Conservation (phyloP, 1,284 basidiomycete genomes). For the Apiotrichum brassicae region DNA sequence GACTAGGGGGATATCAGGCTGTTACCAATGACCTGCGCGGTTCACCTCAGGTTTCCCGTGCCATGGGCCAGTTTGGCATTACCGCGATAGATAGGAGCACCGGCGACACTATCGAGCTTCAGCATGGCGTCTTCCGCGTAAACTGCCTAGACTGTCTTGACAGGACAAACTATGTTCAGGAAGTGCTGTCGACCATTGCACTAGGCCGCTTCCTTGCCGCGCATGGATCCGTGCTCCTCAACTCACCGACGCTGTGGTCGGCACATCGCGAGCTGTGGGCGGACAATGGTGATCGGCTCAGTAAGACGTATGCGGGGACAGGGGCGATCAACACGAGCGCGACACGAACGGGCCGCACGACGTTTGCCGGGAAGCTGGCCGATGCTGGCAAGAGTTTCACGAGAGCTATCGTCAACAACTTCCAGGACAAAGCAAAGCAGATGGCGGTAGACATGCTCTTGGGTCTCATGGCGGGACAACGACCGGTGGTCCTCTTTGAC, state of each 20-base stretch:
- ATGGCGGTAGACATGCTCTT: conserved; percentile 90
- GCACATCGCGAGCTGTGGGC: conserved; percentile 93
- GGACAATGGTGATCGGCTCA: conserved; percentile 85
- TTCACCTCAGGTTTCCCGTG: conserved; percentile 57
- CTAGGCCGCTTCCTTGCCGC: conserved; percentile 53
- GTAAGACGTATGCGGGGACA: conserved; percentile 89
- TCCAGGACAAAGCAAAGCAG: conserved; percentile 93
- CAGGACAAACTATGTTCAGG: conserved; percentile 96
- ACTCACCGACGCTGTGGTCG: conserved; percentile 60
- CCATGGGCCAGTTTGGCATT: conserved; percentile 77
- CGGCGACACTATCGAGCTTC: conserved; percentile 67
- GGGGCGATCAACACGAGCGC: conserved; percentile 93
- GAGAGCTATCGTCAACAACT: conserved; percentile 95
- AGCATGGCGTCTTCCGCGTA: conserved; percentile 84
- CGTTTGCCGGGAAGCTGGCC: conserved; percentile 80
- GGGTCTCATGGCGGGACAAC: conserved; percentile 83
- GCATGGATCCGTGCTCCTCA: conserved; percentile 27
- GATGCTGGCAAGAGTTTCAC: conserved; percentile 92
- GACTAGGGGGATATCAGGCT: conserved; percentile 79
- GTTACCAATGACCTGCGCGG: conserved; percentile 71
- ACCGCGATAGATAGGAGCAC: conserved; percentile 64
- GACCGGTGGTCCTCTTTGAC: conserved; percentile 84
- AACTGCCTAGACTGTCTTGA: conserved; percentile 97
- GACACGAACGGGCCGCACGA: conserved; percentile 88
- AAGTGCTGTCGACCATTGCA: conserved; percentile 72